Evolutionary conservation across 106 monocot genomes (phyloP).

Genomic region (Platanthera zijinensis): DNA sequence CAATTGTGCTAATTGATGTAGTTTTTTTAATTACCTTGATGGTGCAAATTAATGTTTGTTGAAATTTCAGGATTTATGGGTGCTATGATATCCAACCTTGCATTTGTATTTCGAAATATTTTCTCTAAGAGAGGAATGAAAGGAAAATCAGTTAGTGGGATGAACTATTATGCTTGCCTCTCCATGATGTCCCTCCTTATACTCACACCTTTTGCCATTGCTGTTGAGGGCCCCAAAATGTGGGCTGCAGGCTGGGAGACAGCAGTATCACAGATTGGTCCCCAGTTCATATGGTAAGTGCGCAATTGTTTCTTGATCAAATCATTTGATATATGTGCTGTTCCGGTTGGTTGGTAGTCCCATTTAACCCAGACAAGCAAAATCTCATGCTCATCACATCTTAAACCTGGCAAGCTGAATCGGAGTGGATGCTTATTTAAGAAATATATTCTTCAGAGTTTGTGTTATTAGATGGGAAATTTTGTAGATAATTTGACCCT

Average conservation of each 20-base stretch:
- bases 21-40: background rate
- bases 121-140: slow-evolving; percentile 93
- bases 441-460: no score
- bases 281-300: slow-evolving; percentile 48
- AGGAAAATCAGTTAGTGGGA: slow-evolving; percentile 77
- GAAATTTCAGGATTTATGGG: slow-evolving; percentile 76
- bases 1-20: no score
- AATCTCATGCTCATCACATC: no score
- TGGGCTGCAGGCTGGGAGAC: slow-evolving; percentile 83
- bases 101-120: slow-evolving; percentile 86
- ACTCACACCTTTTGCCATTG: slow-evolving; percentile 77
- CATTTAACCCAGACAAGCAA: background rate
- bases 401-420: no score
- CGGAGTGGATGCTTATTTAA: no score
- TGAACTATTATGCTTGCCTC: slow-evolving; percentile 92
- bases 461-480: no score
- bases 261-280: slow-evolving; percentile 64
- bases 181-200: slow-evolving; percentile 79
- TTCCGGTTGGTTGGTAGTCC: background rate
- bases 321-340: background rate
- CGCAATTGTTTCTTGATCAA: background rate
- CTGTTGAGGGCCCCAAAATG: slow-evolving; percentile 75
- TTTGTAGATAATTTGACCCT: background rate
- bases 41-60: slow-evolving; percentile 14
- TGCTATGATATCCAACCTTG: slow-evolving; percentile 91